Percentiles rank a stretch among this genome's conserved stretches.
phyloP scores from a whole-genome alignment of 140 eudicot species.

The Erigeron philadelphicus region DNA sequence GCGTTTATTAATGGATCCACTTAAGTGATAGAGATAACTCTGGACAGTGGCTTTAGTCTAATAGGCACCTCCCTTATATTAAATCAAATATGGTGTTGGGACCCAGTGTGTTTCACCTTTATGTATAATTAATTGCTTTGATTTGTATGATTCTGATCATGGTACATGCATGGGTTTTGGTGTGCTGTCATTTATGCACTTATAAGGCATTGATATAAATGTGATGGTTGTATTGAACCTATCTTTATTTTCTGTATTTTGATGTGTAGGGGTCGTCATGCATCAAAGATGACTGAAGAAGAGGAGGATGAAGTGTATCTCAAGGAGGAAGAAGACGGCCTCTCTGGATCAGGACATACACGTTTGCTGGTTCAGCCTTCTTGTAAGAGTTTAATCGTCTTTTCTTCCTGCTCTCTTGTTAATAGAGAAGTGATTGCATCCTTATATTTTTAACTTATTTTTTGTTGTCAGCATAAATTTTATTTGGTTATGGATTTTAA shows the following conservation, averaged over 20 bases:
- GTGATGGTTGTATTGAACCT: background rate
- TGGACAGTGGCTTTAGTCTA: too few species aligned
- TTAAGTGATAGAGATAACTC: too few species aligned
- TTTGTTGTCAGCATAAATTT: background rate
- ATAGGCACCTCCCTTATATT: too few species aligned
- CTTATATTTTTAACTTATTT: too few species aligned
- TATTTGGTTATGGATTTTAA: background rate
- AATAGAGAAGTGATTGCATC: background rate
- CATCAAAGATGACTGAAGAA: slow-evolving; percentile 93
- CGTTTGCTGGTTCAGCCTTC: slow-evolving; percentile 89
- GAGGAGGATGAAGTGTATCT: slow-evolving; percentile 95
- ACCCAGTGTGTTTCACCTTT: too few species aligned
- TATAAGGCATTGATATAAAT: background rate
- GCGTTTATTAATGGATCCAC: too few species aligned
- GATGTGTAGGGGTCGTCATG: slow-evolving; percentile 91
- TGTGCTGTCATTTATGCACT: background rate
- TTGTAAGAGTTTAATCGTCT: slow-evolving; percentile 43
- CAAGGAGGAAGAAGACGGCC: slow-evolving; percentile 90
- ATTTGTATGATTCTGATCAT: background rate
- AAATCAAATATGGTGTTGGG: too few species aligned
- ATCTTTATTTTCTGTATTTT: slow-evolving; percentile 6
- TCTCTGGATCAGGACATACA: slow-evolving; percentile 80
- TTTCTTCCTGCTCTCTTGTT: background rate
- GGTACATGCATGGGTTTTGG: background rate
- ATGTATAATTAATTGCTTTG: background rate